Conservation (phyloP, 2,329 filamentous ascomycete genomes). For the Colletotrichum chrysophilum region DNA sequence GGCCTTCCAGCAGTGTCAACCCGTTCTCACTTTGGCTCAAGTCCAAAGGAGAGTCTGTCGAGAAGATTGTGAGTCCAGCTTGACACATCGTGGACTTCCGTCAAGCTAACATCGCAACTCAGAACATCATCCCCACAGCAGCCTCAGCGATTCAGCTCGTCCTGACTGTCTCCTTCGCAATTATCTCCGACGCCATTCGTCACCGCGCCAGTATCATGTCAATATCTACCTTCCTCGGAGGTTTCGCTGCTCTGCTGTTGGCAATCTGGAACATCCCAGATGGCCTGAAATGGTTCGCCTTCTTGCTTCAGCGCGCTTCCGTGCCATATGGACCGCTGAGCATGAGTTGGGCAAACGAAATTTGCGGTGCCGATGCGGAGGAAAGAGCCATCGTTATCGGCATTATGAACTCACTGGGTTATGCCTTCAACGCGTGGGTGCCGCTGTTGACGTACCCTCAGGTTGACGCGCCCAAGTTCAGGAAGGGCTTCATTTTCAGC, state of each 20-base stretch:
- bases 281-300: conserved; percentile 56
- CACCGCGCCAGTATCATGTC: conserved; percentile 16
- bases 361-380: conserved; percentile 12
- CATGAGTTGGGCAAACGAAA: conserved; percentile 20
- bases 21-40: conserved; percentile 46
- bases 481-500: conserved; percentile 45
- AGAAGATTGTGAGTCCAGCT: conserved; percentile 53
- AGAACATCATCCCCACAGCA: conserved; percentile 18
- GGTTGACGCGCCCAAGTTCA: conserved; percentile 45
- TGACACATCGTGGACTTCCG: not conserved
- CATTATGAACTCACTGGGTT: conserved; percentile 15
- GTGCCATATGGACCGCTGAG: conserved; percentile 11
- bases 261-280: conserved; percentile 62
- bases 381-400: conserved; percentile 17
- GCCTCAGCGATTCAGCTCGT: conserved; percentile 14
- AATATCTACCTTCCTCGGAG: conserved; percentile 13
- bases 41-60: conserved; percentile 44
- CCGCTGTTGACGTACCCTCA: conserved; percentile 55
- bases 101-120: not conserved
- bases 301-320: conserved; percentile 39
- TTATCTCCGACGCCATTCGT: conserved; percentile 11
- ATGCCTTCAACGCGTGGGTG: conserved; percentile 63
- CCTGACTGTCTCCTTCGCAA: conserved; percentile 13
- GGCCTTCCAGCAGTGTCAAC: conserved; percentile 42
- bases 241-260: conserved; percentile 39